phyloP scores from a whole-genome alignment of 2,329 filamentous ascomycete species.

The Thielaviopsis ethacetica region DNA sequence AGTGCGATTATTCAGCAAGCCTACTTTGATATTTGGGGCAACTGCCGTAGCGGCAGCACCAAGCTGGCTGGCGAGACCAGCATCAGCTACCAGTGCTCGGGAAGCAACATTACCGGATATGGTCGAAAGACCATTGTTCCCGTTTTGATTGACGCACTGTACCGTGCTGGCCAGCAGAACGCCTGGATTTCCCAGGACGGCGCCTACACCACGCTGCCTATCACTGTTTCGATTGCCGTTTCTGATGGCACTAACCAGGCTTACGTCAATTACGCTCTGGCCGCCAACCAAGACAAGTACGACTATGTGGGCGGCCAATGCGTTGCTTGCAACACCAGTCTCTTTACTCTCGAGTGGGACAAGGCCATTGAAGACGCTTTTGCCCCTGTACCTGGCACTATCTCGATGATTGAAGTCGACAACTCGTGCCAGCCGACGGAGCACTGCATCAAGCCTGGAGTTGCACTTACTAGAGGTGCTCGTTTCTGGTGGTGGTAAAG shows the following conservation, averaged over 20 bases:
- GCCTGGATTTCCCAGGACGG: neutral
- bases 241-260: slow-evolving; percentile 3
- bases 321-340: neutral
- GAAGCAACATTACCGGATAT: slow-evolving; percentile 1
- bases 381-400: neutral
- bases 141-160: slow-evolving; percentile 3
- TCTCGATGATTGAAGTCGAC: neutral
- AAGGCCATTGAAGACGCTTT: neutral
- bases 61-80: neutral
- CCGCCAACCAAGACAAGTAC: neutral
- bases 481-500: slow-evolving; percentile 6
- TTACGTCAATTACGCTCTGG: neutral
- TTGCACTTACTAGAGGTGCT: neutral
- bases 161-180: slow-evolving; percentile 1
- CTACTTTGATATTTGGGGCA: slow-evolving; percentile 8
- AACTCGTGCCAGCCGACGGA: slow-evolving; percentile 1
- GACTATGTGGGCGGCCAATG: slow-evolving; percentile 1
- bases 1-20: slow-evolving; percentile 5
- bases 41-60: neutral
- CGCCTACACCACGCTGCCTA: slow-evolving; percentile 1
- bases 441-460: neutral
- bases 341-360: neutral
- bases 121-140: slow-evolving; percentile 4
- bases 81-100: slow-evolving; percentile 6
- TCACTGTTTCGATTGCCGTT: slow-evolving; percentile 1